These are phyloP conservation scores for Effrenium voratum DNA, from an alignment of 73 alveolate genomes.

Conservation along the genomic window DNA sequence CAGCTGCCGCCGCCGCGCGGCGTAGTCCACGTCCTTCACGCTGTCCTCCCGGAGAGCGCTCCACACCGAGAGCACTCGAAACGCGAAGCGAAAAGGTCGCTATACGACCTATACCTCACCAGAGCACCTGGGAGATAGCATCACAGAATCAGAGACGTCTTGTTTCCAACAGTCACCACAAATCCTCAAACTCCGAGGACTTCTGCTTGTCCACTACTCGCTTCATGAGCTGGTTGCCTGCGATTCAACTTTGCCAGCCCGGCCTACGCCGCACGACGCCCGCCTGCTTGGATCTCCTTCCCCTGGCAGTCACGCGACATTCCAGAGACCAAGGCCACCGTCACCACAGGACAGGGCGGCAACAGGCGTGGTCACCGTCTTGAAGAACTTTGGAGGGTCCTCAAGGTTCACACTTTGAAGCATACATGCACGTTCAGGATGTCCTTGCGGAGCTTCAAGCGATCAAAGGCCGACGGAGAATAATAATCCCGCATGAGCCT, in stretches of 20 bases:
- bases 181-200: constrained; percentile 41
- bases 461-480: neutral
- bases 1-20: constrained; percentile 67
- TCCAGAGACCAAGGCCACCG: neutral
- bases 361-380: neutral
- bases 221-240: constrained; percentile 11
- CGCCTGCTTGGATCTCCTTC: neutral
- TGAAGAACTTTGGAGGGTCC: constrained; percentile 53
- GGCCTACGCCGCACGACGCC: too few relatives aligned
- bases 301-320: neutral
- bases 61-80: neutral
- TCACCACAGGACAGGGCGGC: neutral
- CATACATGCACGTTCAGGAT: neutral
- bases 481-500: constrained; percentile 45
- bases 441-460: constrained; percentile 61
- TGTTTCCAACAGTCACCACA: neutral
- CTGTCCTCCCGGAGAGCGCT: neutral
- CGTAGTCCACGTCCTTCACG: constrained; percentile 27
- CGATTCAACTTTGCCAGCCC: too few relatives aligned
- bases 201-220: constrained; percentile 58
- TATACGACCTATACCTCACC: too few relatives aligned
- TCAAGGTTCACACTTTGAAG: neutral
- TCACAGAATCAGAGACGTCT: neutral
- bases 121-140: neutral
- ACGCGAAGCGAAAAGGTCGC: too few relatives aligned